Evolutionary conservation across 371 early-diverging fungal species (phyloP).

Genomic region (Rhizopus sp.): DNA sequence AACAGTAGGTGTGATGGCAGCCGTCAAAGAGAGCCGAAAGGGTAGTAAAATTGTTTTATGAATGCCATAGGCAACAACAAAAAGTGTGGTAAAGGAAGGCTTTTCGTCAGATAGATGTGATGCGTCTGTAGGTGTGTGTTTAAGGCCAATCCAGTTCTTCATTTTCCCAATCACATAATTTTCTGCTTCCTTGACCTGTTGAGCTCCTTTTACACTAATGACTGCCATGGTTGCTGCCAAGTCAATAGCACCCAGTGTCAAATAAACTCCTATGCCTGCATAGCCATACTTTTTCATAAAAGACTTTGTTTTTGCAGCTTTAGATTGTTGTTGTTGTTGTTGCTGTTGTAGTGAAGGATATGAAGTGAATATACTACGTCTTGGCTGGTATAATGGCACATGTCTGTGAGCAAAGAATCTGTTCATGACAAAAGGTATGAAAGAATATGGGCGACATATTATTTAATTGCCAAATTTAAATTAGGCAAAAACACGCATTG

Average conservation of each 20-base stretch:
- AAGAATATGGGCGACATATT: too few species aligned
- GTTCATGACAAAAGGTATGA: too few species aligned
- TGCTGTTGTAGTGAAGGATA: neutral
- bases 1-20: constrained; percentile 46
- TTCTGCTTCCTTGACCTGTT: constrained; percentile 39
- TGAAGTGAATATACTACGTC: too few species aligned
- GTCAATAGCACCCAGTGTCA: constrained; percentile 37
- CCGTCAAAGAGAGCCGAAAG: constrained; percentile 45
- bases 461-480: too few species aligned
- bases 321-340: neutral
- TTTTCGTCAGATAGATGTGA: constrained; percentile 14
- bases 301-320: constrained; percentile 12
- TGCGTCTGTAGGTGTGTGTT: constrained; percentile 10
- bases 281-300: constrained; percentile 47
- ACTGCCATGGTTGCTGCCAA: constrained; percentile 33
- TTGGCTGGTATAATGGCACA: too few species aligned
- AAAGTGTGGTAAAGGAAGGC: constrained; percentile 42
- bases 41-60: constrained; percentile 52
- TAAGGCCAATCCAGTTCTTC: constrained; percentile 15
- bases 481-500: too few species aligned
- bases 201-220: constrained; percentile 39
- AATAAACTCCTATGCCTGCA: constrained; percentile 44
- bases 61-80: constrained; percentile 48
- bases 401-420: too few species aligned
- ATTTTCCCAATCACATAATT: constrained; percentile 23